A percentile compares a stretch with the other conserved stretches of the same genome.
Evolutionary conservation across 805 yeast species (phyloP).

Genomic region (Saccharomyces mikatae): DNA sequence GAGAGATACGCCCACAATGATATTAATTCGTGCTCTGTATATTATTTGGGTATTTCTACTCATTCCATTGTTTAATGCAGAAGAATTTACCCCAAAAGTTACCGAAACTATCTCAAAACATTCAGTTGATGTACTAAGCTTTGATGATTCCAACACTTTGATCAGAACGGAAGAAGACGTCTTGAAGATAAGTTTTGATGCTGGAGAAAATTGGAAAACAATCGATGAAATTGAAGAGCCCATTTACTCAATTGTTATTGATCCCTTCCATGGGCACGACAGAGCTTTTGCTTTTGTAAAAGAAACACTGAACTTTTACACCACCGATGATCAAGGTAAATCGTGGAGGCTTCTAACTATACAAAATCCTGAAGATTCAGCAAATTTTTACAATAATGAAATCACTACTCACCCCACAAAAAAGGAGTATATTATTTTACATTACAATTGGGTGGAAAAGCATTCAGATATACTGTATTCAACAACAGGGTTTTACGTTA

Average conservation of each 20-base stretch:
- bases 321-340: constrained; percentile 25
- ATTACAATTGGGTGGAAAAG: no score
- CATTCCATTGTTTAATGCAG: neutral
- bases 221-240: constrained; percentile 6
- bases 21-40: neutral
- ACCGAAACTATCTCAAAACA: constrained; percentile 2
- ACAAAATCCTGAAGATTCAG: neutral
- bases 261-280: constrained; percentile 8
- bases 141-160: constrained; percentile 49
- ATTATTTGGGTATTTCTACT: neutral
- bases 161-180: constrained; percentile 24
- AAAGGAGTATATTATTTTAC: constrained; percentile 6
- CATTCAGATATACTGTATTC: no score
- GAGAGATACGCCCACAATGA: neutral
- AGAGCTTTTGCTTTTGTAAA: constrained; percentile 16
- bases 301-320: constrained; percentile 5
- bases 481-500: no score
- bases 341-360: constrained; percentile 16
- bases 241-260: constrained; percentile 6
- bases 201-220: constrained; percentile 42
- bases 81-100: constrained; percentile 10
- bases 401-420: constrained; percentile 14
- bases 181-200: constrained; percentile 37
- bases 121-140: constrained; percentile 14
- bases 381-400: neutral